Base-by-base conservation (phyloP, 768 basidiomycete genomes). In the Mycena floridula region DNA sequence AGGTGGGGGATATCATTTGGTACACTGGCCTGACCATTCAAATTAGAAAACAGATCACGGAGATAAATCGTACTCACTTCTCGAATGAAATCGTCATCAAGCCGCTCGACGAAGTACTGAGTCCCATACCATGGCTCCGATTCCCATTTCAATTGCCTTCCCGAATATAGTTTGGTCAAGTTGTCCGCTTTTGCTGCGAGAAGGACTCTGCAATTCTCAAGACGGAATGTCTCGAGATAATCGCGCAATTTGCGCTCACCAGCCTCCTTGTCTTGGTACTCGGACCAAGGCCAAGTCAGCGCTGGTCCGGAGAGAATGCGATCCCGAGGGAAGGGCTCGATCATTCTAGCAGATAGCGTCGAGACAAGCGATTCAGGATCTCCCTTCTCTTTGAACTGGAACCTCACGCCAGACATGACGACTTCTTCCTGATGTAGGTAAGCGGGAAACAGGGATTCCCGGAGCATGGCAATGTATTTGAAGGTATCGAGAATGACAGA, bases 41-140 rank as follows among this genome's bases (percentile, higher is more conserved):
- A n/a, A n/a, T n/a, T n/a, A n/a, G n/a, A n/a, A n/a, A n/a, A n/a
- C n/a, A n/a, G n/a, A n/a, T n/a, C n/a, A n/a, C n/a, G n/a, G n/a
- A n/a, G n/a, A n/a, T n/a, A n/a, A n/a, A n/a, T n/a, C 7, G 67
- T 70, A 43, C 61, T 44, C 47, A 77, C 79, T 71, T 75, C 59
- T 55, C 67, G 59, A 27, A 87, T 49, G 54, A 94, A 83, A 21
- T 76, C 69, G 24, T 73, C 63, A 40, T 82, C 77, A 59, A 87
- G 78, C 42, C 68, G 71, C 52, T 87, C 76, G n/a, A 94, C 78
- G 26, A 69, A 69, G 61, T 94, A 97, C 49, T 79, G 75, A 2
- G 96, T 97, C 4, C 86, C 90, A 61, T 99, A 99, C 80, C 91
- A 92, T 35, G 85, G 82, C 64, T 98, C 96, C 37, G 74, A 79